These are phyloP conservation scores for Penicillium soppii DNA, from an alignment of 495 filamentous ascomycete genomes.

Conservation along the genomic window DNA sequence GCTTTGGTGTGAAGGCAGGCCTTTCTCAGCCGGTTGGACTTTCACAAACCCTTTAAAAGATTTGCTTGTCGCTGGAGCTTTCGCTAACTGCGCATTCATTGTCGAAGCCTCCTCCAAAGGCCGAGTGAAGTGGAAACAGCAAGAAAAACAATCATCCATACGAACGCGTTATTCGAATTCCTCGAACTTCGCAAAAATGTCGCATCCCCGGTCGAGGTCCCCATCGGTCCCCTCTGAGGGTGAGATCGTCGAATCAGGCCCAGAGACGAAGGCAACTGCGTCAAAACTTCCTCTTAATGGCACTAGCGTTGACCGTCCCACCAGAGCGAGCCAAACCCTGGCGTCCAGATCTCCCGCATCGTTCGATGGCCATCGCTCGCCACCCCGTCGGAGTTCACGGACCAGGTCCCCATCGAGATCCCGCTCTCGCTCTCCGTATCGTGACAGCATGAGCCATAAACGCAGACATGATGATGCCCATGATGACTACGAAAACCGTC, in stretches of 20 bases:
- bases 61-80: constrained; percentile 29
- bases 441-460: constrained; percentile 61
- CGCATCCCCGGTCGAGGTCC: constrained; percentile 46
- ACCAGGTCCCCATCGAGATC: constrained; percentile 37
- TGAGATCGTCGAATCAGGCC: constrained; percentile 79
- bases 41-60: constrained; percentile 33
- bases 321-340: constrained; percentile 53
- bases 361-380: constrained; percentile 34
- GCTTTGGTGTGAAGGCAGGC: constrained; percentile 38
- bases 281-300: constrained; percentile 75
- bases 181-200: constrained; percentile 18
- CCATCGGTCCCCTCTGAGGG: constrained; percentile 66
- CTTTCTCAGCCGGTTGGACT: constrained; percentile 49
- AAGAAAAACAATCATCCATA: not conserved
- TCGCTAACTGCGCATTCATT: constrained; percentile 23
- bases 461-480: constrained; percentile 60
- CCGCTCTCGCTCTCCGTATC: constrained; percentile 43
- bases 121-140: constrained; percentile 15
- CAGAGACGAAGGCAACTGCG: constrained; percentile 69
- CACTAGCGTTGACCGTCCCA: constrained; percentile 73
- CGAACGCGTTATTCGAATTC: not conserved
- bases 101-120: constrained; percentile 29
- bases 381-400: constrained; percentile 41
- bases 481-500: constrained; percentile 40
- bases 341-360: constrained; percentile 53